These are phyloP conservation scores for Globisporangium barbulae DNA, from an alignment of 352 stramenopile genomes.

Conservation along the genomic window DNA sequence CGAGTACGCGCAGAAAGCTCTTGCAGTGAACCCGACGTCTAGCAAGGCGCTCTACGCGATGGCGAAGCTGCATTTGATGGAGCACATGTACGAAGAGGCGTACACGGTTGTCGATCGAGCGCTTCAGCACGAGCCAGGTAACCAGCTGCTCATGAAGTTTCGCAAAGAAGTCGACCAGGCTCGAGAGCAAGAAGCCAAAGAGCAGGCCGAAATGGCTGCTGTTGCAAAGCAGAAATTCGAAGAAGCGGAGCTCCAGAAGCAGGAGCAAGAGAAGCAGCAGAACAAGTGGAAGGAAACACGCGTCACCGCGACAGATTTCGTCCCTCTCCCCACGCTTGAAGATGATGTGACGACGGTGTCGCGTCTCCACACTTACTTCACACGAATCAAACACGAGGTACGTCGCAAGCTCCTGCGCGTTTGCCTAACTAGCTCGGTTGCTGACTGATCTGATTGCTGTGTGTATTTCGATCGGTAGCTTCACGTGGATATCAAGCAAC, in stretches of 20 bases:
- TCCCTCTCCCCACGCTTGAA: conserved; percentile 48
- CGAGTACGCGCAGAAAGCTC: conserved; percentile 55
- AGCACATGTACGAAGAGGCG: conserved; percentile 55
- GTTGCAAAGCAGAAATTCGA: conserved; percentile 39
- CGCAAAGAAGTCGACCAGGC: conserved; percentile 39
- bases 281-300: conserved; percentile 34
- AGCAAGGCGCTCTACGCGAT: conserved; percentile 73
- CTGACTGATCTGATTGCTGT: neutral
- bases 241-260: conserved; percentile 25
- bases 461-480: conserved; percentile 24
- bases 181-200: conserved; percentile 24
- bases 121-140: conserved; percentile 34
- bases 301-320: conserved; percentile 30
- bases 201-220: conserved; percentile 29
- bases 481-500: conserved; percentile 36
- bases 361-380: conserved; percentile 62
- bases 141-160: conserved; percentile 49
- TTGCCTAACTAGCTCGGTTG: neutral
- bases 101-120: conserved; percentile 33
- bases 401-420: neutral
- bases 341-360: conserved; percentile 55
- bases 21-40: conserved; percentile 38
- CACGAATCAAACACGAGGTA: conserved; percentile 56
- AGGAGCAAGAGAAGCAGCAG: conserved; percentile 35
- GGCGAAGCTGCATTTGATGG: conserved; percentile 59